Conservation (phyloP, 306 rosid genomes). For the Neltuma alba region DNA sequence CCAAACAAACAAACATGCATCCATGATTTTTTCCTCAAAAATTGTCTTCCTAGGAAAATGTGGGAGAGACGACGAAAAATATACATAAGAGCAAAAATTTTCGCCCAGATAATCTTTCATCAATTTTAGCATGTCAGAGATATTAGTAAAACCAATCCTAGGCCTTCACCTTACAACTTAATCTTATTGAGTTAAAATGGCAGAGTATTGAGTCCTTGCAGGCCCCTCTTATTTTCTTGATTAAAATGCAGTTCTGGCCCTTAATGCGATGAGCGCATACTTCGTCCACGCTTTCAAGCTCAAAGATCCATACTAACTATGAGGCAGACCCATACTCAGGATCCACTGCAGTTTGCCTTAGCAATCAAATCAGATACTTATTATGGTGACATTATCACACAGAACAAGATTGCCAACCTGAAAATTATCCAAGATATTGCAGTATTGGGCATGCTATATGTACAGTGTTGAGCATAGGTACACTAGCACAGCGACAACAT, state of each 20-base stretch:
- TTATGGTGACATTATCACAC: constrained; percentile 2
- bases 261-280: background rate
- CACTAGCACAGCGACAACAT: constrained; percentile 1
- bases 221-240: background rate
- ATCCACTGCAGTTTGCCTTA: background rate
- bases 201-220: background rate
- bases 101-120: background rate
- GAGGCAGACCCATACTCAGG: background rate
- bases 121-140: constrained; percentile 9
- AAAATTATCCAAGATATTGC: background rate
- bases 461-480: background rate
- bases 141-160: background rate
- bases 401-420: constrained; percentile 4
- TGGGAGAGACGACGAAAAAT: background rate
- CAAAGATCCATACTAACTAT: background rate
- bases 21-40: background rate
- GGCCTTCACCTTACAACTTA: background rate
- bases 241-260: background rate
- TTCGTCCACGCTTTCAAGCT: background rate
- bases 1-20: constrained; percentile 18
- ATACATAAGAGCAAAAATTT: constrained; percentile 2
- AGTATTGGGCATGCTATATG: background rate
- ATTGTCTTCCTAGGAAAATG: constrained; percentile 16
- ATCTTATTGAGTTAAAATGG: background rate
- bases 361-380: background rate